phyloP scores from a whole-genome alignment of 2,329 filamentous ascomycete species.

The Ophiobolus disseminans region DNA sequence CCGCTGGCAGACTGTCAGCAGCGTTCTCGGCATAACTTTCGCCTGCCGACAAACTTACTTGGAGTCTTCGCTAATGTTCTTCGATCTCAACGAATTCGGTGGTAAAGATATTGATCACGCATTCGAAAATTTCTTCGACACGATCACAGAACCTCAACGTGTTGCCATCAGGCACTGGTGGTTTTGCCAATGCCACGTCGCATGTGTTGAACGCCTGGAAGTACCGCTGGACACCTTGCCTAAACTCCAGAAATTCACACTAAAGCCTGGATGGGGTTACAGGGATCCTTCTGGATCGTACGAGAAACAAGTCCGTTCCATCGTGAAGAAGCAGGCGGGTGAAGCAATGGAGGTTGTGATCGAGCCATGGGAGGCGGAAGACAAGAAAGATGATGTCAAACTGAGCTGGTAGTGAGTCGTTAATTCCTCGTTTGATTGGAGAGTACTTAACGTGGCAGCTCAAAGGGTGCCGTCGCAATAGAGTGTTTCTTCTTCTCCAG shows the following conservation, averaged over 20 bases:
- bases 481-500: no score
- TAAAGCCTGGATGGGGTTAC: neutral
- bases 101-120: neutral
- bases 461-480: no score
- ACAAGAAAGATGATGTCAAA: no score
- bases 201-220: neutral
- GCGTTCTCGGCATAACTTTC: neutral
- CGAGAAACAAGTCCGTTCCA: no score
- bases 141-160: neutral
- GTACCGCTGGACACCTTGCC: neutral
- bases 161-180: neutral
- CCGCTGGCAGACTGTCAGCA: no score
- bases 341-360: neutral
- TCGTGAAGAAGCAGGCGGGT: neutral
- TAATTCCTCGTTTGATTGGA: no score
- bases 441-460: no score
- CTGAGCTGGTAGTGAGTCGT: no score
- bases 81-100: neutral
- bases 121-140: neutral
- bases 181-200: neutral
- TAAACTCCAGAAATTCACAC: neutral
- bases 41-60: slow-evolving; percentile 1
- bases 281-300: no score
- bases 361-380: no score
- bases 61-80: neutral